Evolutionary conservation across 345 rosid genomes (phyloP), one percentile per base, ranked within the genome.

Genomic region (Cochlearia excelsa): DNA sequence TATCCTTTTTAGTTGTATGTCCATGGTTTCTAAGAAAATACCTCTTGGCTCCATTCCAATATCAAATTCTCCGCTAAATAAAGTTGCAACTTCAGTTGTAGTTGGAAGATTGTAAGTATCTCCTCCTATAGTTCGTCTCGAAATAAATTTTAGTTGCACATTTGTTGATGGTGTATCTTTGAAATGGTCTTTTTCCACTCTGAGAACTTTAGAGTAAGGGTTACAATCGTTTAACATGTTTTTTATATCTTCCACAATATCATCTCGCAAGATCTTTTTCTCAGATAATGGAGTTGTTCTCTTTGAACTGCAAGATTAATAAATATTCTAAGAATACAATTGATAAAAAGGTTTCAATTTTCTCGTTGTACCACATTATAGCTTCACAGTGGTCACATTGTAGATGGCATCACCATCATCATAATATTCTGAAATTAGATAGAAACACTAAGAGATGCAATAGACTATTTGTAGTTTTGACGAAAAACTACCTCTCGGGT

Each of bases 11-110:
- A 28, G 10, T 1, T 46, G 5, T 37, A 1, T 37, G 7, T 5
- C 6, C 40, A 2, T 53, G 35, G 57, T 53, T 53, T 53, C 57
- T 6, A 53, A n/a, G 4, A 53, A 2, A 37, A 53, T 53, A 53
- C 37, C 57, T 34, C 57, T 4, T 6, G 5, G 6, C 3, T 53
- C 44, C 0, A 37, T 6, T 5, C 37, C 30, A 9, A 5, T 8
- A 7, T 23, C 57, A 34, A 49, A 49, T 3, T 49, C 57, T 26
- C 57, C 44, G 4, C 23, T 30, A 23, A 16, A 53, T 4, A 53
- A 11, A 23, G 57, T 44, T 7, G 40, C 57, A 37, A 54, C 59
- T 38, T 54, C 59, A 1, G 46, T 37, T 2, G 7, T 3, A 26
- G 46, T 53, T 3, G 59, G 59, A 1, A 37, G 31, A 27, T 54